Base-by-base conservation (phyloP, 805 yeast genomes). In the Jamesozyma jinghongensis region DNA sequence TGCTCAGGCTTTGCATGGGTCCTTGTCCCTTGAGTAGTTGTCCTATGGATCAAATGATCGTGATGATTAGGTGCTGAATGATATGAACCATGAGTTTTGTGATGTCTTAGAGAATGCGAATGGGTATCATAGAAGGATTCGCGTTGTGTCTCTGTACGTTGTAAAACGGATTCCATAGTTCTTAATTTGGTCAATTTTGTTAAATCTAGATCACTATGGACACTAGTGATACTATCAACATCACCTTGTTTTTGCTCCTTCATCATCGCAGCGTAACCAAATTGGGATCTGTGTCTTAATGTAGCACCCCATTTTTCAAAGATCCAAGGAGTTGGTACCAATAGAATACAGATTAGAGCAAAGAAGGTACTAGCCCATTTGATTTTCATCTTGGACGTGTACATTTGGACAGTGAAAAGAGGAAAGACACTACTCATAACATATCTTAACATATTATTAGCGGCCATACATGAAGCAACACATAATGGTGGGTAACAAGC, bases 391-490 rank as follows among this genome's bases (percentile, higher is more conserved):
- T 70, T 77, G 6, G 26, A 22, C 16, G 71, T 58, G 65, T 81
- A 80, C 94, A 87, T 84, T 63, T 86, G 95, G 17, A 78, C 74
- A 1, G 87, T 83, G 64, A 87, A 86, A 44, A 87, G 68, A 41
- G 95, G 95, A 94, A 70, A 87, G 80, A 17, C 84, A 5, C 85
- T 77, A 8, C 94, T 85, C 46, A 82, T 58, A 26, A 80, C 50
- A 56, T 85, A 85, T 64, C 96, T 74, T 42, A 80, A 61, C 54
- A 87, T 67, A 58, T 84, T 85, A 63, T 86, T 87, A 12, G 95
- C 95, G 28, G 95, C 95, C 46, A 85, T 61, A 3, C 94, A 90
- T n/a, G 90, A 79, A 0, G 95, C 95, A 18, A 85, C 81, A 27
- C 73, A 71, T 27, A 77, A 61, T 36, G 90, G 86, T 20, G 92